phyloP scores from a whole-genome alignment of 2,329 filamentous ascomycete species.

The Sclerotinia minor region DNA sequence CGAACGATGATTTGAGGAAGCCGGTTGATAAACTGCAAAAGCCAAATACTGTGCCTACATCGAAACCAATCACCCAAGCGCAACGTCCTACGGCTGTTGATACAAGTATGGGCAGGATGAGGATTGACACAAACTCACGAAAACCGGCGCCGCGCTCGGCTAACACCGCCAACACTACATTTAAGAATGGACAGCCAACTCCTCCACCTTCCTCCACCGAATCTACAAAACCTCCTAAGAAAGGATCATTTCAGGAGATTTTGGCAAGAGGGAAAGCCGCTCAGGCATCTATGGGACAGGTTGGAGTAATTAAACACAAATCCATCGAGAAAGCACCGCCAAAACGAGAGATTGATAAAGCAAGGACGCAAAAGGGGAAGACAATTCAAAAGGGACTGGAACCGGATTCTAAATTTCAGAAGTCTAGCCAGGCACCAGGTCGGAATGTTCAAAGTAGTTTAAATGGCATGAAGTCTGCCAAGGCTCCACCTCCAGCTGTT shows the following conservation, averaged over 20 bases:
- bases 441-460: slow-evolving; percentile 31
- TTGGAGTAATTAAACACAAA: slow-evolving; percentile 75
- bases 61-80: slow-evolving; percentile 29
- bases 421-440: slow-evolving; percentile 26
- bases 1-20: slow-evolving; percentile 51
- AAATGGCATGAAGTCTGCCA: slow-evolving; percentile 27
- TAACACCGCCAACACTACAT: slow-evolving; percentile 25
- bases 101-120: slow-evolving; percentile 33
- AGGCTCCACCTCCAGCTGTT: slow-evolving; percentile 37
- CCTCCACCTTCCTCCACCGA: slow-evolving; percentile 30
- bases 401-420: slow-evolving; percentile 37
- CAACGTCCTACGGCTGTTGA: slow-evolving; percentile 30
- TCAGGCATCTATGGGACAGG: slow-evolving; percentile 57
- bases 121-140: slow-evolving; percentile 27
- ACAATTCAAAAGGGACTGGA: slow-evolving; percentile 36
- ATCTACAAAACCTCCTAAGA: slow-evolving; percentile 57
- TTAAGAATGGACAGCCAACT: slow-evolving; percentile 37
- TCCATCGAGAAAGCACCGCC: slow-evolving; percentile 63
- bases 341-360: slow-evolving; percentile 50
- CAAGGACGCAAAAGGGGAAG: slow-evolving; percentile 34
- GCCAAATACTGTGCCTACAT: slow-evolving; percentile 33
- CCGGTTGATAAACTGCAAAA: slow-evolving; percentile 48
- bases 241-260: slow-evolving; percentile 73
- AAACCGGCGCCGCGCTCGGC: slow-evolving; percentile 24
- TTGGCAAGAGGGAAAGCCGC: slow-evolving; percentile 70